Base-by-base conservation (phyloP, 2,329 filamentous ascomycete species). In the Venturia carpophila region DNA sequence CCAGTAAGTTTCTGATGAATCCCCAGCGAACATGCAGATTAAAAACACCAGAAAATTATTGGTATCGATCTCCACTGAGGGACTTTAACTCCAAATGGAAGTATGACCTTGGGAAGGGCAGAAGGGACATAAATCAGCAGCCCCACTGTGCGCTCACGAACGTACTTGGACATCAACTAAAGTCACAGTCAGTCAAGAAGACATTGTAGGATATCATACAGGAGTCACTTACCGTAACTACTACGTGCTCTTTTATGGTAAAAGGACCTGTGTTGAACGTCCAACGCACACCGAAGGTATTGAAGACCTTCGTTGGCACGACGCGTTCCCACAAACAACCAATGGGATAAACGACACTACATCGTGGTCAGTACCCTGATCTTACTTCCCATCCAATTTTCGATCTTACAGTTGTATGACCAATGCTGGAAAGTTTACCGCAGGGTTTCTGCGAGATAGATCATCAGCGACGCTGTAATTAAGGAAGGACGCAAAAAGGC, bases 241-340 rank as follows among this genome's bases (percentile, higher is more conserved):
- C 82, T 49, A 84, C 76, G 71, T 89, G 87, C 71, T 89, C 87
- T 73, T 89, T 89, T 72, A 87, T 80, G 70, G 87, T 89, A 74
- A 89, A 89, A 0, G 86, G 86, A 0, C 85, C 85, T 0, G 86
- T 85, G 65, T 88, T 89, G 21, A 88, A 75, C 27, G 79, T 80
- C 79, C 82, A 86, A 24, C 70, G 75, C 6, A 79, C 65, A 11
- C 85, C 85, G 67, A 86, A 82, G 0, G 80, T 81, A n/a, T 70
- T 78, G 65, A 85, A 80, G 43, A 77, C 74, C 66, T 73, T 77
- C 19, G 74, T 72, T 0, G 85, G 84, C 72, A 87, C 75, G 39
- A 83, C 73, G 60, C 74, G 77, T 17, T 84, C 83, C 86, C 85
- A 88, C 10, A 77, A 80, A 64, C 83, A 81, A 10, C 86, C 86